Conservation (phyloP, 352 stramenopile species). For the Globisporangium takayamanum region DNA sequence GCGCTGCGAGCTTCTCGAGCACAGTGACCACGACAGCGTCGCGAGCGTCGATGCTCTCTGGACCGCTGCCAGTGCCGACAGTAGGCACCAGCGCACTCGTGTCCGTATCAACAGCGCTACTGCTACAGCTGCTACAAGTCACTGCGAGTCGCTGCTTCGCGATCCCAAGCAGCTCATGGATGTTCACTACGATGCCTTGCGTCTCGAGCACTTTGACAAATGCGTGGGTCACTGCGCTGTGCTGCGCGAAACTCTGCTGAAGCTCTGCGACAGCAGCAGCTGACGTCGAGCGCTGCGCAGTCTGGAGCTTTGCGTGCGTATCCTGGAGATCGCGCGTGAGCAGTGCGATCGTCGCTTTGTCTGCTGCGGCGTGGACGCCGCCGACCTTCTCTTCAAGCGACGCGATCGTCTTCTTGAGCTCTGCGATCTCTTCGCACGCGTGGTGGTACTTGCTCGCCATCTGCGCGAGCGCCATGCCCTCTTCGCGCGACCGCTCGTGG, state of each 20-base stretch:
- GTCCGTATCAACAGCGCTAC: not conserved
- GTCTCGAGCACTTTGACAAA: constrained; percentile 30
- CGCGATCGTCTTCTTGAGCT: constrained; percentile 64
- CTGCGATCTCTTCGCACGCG: constrained; percentile 61
- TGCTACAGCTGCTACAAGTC: not conserved
- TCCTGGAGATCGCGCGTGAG: constrained; percentile 57
- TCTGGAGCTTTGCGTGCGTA: constrained; percentile 19
- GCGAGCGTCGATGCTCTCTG: constrained; percentile 10
- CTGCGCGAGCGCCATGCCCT: constrained; percentile 38
- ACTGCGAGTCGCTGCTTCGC: not conserved
- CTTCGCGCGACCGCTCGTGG: constrained; percentile 47
- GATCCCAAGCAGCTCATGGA: constrained; percentile 26
- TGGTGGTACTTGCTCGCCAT: constrained; percentile 60
- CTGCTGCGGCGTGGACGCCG: constrained; percentile 51
- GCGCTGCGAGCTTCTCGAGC: constrained; percentile 15
- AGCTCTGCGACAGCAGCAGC: constrained; percentile 2
- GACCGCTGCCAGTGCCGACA: too few species aligned
- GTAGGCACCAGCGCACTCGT: not conserved
- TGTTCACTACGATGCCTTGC: constrained; percentile 22
- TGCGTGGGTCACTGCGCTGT: constrained; percentile 20
- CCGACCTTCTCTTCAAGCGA: constrained; percentile 63
- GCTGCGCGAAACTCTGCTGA: not conserved
- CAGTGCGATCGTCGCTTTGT: constrained; percentile 59
- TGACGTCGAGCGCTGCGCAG: not conserved
- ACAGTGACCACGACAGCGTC: constrained; percentile 11